Conservation (phyloP, 1,284 basidiomycete genomes). For the Schizophyllum commune region DNA sequence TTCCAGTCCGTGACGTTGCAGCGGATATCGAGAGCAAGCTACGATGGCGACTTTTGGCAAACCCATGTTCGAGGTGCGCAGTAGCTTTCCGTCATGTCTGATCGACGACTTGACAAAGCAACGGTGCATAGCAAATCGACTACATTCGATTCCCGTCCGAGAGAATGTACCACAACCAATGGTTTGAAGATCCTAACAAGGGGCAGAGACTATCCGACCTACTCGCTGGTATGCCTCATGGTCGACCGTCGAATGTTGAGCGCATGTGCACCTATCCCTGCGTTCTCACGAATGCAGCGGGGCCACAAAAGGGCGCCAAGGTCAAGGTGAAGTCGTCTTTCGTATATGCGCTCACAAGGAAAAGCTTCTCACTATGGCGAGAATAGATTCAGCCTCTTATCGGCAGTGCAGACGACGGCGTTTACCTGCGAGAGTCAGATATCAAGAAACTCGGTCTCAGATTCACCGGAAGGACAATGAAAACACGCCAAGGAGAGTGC, state of each 20-base stretch:
- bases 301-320: background rate
- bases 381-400: conserved; percentile 1
- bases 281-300: background rate
- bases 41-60: no score
- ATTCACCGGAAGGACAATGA: background rate
- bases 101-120: no score
- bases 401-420: background rate
- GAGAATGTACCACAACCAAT: background rate
- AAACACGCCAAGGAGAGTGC: background rate
- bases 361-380: no score
- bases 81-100: no score
- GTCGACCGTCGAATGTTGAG: background rate
- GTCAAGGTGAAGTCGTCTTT: background rate
- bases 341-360: background rate
- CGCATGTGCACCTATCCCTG: background rate
- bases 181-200: background rate
- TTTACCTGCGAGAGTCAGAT: background rate
- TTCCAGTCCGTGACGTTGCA: no score
- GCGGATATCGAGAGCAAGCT: no score
- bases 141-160: background rate
- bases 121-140: no score
- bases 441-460: conserved; percentile 13
- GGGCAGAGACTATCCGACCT: background rate
- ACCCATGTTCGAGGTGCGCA: no score
- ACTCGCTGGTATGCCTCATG: background rate